These are phyloP conservation scores for Lactarius psammicola DNA, from an alignment of 768 basidiomycete species.

Conservation along the genomic window DNA sequence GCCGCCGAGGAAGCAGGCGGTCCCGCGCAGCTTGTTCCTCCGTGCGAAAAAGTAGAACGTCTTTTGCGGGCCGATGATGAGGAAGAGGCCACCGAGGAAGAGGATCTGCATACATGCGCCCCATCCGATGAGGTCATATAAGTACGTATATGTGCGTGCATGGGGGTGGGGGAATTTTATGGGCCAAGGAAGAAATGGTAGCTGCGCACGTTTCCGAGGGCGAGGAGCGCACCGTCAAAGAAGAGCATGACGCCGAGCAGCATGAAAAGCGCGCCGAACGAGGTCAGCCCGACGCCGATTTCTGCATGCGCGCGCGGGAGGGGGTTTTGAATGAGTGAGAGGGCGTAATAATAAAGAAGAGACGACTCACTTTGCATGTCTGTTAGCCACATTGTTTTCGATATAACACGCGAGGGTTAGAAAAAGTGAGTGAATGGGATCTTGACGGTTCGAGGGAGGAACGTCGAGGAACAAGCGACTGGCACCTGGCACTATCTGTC, in stretches of 20 bases:
- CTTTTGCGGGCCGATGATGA: constrained; percentile 96
- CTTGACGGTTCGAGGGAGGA: not conserved
- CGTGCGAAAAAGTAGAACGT: constrained; percentile 98
- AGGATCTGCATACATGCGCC: constrained; percentile 59
- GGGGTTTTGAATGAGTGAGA: not conserved
- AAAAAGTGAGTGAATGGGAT: not conserved
- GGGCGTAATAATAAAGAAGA: not conserved
- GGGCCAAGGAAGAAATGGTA: constrained; percentile 7
- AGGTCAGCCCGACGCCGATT: constrained; percentile 95
- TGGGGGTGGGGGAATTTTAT: too few relatives aligned
- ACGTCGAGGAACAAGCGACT: not conserved
- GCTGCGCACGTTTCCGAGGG: constrained; percentile 89
- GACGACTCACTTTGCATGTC: constrained; percentile 61
- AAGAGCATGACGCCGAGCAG: constrained; percentile 93
- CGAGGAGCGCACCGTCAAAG: constrained; percentile 93
- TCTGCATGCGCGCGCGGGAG: constrained; percentile 46
- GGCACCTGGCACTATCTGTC: too few relatives aligned
- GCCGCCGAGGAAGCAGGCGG: constrained; percentile 83
- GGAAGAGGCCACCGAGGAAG: constrained; percentile 89
- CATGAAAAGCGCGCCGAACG: constrained; percentile 95
- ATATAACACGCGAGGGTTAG: not conserved
- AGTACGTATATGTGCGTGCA: too few relatives aligned
- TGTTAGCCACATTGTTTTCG: constrained; percentile 55
- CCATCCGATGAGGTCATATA: not conserved
- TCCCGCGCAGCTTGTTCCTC: constrained; percentile 91